Evolutionary conservation across 2,329 filamentous ascomycete genomes (phyloP).

Genomic region (Calonectria fujianensis): DNA sequence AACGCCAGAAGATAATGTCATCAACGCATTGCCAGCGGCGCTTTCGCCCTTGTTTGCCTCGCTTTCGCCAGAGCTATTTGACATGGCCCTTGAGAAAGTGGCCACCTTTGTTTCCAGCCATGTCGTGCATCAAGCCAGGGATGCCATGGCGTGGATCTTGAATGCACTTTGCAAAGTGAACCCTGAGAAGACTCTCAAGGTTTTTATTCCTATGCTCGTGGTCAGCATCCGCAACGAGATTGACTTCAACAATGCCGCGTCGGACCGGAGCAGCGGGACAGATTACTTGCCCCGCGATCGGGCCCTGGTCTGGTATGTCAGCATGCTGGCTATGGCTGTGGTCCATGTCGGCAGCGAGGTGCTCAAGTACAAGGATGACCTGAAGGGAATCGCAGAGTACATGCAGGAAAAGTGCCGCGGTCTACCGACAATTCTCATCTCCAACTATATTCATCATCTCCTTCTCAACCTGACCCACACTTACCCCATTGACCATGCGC

Average conservation of each 20-base stretch:
- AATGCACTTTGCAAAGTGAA: conserved; percentile 97
- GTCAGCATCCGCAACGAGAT: conserved; percentile 97
- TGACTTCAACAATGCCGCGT: conserved; percentile 96
- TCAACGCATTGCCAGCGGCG: conserved; percentile 94
- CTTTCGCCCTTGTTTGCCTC: conserved; percentile 93
- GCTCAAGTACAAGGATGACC: conserved; percentile 89
- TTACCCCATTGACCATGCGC: conserved; percentile 90
- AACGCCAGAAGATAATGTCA: conserved; percentile 96
- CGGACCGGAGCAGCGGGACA: conserved; percentile 92
- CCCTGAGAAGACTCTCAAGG: conserved; percentile 92
- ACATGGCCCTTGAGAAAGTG: conserved; percentile 93
- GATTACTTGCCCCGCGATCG: conserved; percentile 95
- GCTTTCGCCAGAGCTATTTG: conserved; percentile 93
- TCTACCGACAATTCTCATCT: conserved; percentile 95
- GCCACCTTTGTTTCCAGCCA: conserved; percentile 93
- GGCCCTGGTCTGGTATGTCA: conserved; percentile 96
- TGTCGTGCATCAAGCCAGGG: conserved; percentile 96
- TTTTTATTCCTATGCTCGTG: conserved; percentile 92
- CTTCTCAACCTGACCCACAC: conserved; percentile 95
- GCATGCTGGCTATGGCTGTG: conserved; percentile 97
- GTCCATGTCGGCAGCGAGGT: conserved; percentile 96
- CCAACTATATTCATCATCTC: conserved; percentile 97
- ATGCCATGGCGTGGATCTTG: conserved; percentile 99
- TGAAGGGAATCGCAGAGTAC: conserved; percentile 93
- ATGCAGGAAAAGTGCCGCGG: conserved; percentile 98